Evolutionary conservation across 164 flowering plant genomes (phyloP), one percentile per base, ranked within the genome.

Genomic region (Aristolochia fimbriata): DNA sequence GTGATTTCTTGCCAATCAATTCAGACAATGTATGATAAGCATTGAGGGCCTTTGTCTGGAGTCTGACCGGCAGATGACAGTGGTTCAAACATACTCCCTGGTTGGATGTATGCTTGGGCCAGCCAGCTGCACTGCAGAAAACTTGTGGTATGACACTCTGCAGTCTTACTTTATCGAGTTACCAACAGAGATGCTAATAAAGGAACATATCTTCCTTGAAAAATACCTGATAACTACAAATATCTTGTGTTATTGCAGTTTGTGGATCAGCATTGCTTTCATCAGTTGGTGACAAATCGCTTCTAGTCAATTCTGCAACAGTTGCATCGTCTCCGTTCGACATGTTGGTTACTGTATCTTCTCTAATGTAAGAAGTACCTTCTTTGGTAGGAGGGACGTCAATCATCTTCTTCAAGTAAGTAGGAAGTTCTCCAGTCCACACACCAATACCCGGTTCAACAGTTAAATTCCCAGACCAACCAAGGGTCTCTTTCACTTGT

Each of bases 211-310:
- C 43, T 37, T 37, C 43, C 43, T 37, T 3, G 10, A 16, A 46
- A 46, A 30, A 24, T 76, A 86, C 97, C 97, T 91, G 88, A 78
- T 81, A 91, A 70, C 82, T 85, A 59, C 87, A 92, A 72, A 86
- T 81, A 57, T 86, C 85, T 62, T 78, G 81, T 6, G 71, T 69
- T 51, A 81, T 21, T 47, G 47, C 72, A 61, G 70, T 49, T 68
- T 78, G 68, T 43, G 68, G 9, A 21, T 76, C 83, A n/a, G 55
- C 65, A 55, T 69, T 70, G 51, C 49, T 74, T 54, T 56, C 55
- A 55, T 68, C 73, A 23, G 65, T 27, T 33, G 66, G n/a, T 37
- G 65, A 57, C 27, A 51, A 20, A 19, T 6, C 33, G 14, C 37
- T 30, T 22, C 16, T 20, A 52, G 67, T 47, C 17, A 47, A 43